These are phyloP conservation scores for Penicillium atrosanguineum DNA, from an alignment of 495 filamentous ascomycete genomes.

Conservation along the genomic window DNA sequence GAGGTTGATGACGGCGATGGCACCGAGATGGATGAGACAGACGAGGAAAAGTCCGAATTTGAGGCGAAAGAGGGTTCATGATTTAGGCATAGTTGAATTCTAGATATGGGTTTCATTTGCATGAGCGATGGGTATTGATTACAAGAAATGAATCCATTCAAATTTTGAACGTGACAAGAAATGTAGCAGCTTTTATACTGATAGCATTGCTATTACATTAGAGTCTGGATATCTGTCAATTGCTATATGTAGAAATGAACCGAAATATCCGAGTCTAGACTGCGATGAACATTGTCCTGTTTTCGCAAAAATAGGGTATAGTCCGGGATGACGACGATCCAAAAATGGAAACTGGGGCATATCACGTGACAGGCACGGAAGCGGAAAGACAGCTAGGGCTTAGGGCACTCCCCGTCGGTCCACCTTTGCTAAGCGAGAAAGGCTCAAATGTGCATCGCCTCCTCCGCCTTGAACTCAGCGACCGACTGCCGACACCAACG, in stretches of 20 bases:
- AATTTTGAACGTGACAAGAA: not conserved
- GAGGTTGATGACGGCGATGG: conserved; percentile 23
- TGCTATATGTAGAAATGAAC: not conserved
- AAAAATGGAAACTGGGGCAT: conserved; percentile 1
- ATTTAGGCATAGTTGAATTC: not conserved
- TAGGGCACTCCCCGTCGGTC: conserved; percentile 35
- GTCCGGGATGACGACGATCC: conserved; percentile 3
- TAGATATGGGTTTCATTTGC: not conserved
- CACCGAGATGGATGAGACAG: conserved; percentile 26
- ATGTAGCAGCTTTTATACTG: not conserved
- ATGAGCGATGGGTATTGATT: not conserved
- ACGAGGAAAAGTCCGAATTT: conserved; percentile 29
- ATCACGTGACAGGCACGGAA: conserved; percentile 18
- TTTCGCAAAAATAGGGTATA: not conserved
- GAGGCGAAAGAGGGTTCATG: conserved; percentile 15
- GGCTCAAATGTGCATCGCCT: conserved; percentile 46
- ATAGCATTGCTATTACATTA: too few species aligned
- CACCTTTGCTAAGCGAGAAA: conserved; percentile 49
- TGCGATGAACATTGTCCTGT: not conserved
- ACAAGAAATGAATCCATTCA: not conserved
- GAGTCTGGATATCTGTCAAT: too few species aligned
- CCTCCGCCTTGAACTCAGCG: conserved; percentile 43
- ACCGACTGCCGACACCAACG: conserved; percentile 50
- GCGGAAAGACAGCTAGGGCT: conserved; percentile 30
- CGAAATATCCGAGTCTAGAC: not conserved